phyloP scores from a whole-genome alignment of 176 grass and related monocot species.

The Chrysopogon serrulatus region DNA sequence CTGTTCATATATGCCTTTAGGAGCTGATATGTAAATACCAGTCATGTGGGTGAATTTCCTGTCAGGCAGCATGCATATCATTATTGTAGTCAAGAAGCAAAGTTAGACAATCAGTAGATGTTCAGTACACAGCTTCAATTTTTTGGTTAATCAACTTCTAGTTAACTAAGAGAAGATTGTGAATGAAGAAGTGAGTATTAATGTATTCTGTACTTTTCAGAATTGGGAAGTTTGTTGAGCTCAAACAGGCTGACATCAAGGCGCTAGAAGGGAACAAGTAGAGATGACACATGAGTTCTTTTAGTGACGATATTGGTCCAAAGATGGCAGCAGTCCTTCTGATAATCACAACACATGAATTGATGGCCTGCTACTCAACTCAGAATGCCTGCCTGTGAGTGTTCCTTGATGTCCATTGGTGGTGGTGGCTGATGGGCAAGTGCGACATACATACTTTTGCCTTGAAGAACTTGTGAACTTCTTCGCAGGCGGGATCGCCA shows the following conservation, averaged over 20 bases:
- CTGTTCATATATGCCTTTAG: background rate
- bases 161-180: background rate
- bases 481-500: background rate
- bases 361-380: background rate
- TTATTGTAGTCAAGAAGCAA: background rate
- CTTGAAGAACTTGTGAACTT: background rate
- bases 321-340: background rate
- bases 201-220: slow-evolving; percentile 41
- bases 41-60: background rate
- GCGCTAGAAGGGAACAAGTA: slow-evolving; percentile 56
- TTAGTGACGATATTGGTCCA: background rate
- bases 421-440: background rate
- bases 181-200: background rate
- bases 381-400: background rate
- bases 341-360: background rate
- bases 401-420: background rate
- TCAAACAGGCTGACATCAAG: slow-evolving; percentile 79
- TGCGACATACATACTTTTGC: background rate
- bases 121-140: background rate
- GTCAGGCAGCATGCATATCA: background rate
- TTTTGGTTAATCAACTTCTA: background rate
- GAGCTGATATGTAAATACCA: background rate
- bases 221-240: slow-evolving; percentile 82
- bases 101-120: background rate
- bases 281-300: slow-evolving; percentile 2